Conservation (phyloP, 306 rosid genomes). For the Quercus bicolor region DNA sequence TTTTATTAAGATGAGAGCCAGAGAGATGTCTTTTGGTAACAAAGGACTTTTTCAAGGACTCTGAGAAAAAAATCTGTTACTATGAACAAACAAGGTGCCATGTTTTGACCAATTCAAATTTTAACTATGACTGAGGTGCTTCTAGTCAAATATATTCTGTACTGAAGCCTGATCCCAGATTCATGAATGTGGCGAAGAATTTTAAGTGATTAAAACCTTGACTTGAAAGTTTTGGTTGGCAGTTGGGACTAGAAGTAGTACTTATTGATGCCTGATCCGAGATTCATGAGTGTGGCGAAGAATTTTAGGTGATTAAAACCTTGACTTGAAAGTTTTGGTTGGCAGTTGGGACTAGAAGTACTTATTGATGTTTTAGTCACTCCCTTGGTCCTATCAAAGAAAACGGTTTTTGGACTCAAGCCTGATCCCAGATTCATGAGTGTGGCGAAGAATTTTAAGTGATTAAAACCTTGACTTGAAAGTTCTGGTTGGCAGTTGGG, state of each 20-base stretch:
- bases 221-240: not conserved
- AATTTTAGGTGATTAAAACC: not conserved
- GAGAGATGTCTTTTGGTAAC: too few species aligned
- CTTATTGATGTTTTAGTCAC: not conserved
- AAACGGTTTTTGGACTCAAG: not conserved
- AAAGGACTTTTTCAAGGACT: too few species aligned
- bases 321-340: not conserved
- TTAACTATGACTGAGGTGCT: too few species aligned
- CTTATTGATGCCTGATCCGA: not conserved
- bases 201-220: not conserved
- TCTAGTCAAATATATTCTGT: not conserved
- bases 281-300: not conserved
- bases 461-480: not conserved
- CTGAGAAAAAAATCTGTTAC: too few species aligned
- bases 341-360: not conserved
- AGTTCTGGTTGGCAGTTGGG: not conserved
- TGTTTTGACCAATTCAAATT: too few species aligned
- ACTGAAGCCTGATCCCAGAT: not conserved
- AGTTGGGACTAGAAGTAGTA: not conserved
- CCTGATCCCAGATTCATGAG: not conserved
- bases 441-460: not conserved
- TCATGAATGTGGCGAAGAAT: not conserved
- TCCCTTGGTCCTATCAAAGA: too few species aligned
- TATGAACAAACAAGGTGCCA: too few species aligned
- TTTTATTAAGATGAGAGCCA: too few species aligned